Base-by-base conservation (phyloP, 352 stramenopile genomes). In the Phytophthora hybrid region DNA sequence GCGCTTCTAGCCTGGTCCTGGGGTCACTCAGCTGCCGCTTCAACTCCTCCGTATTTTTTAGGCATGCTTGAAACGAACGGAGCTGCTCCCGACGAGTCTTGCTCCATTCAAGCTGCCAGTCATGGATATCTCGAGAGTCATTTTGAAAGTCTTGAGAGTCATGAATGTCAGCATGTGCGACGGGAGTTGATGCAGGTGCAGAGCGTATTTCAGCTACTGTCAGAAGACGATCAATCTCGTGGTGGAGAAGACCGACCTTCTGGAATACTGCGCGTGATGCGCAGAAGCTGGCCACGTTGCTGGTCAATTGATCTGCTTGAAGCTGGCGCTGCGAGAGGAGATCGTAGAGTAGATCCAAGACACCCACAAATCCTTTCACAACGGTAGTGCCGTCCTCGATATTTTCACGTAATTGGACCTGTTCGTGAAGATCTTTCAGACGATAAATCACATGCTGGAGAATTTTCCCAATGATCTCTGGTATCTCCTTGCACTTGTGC, bases 161-260 rank as follows among this genome's bases (percentile, higher is more conserved):
- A 47, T 19, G 53, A 29, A 63, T 73, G n/a, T 63, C 59, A 39
- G 58, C 37, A 5, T 21, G 19, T 65, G 63, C 4, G 58, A 29
- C 7, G 26, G 69, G 1, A 23, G 44, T 7, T 53, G 29, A n/a
- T 52, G 47, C 41, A 26, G 62, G 29, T 10, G 10, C 49, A 63
- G 57, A 16, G 13, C 10, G 62, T 29, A 75, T 19, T 10, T 71
- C 26, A 52, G 62, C 55, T 32, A 75, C 23, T 5, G 55, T 59
- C 23, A 71, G 41, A 31, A 74, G 39, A 10, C 67, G 67, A 51
- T 74, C 67, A 54, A 74, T 74, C 53, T 74, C 67, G 44, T 71
- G 66, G 19, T 74, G 66, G 14, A 78, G 67, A 16, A 61, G 56
- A 59, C 23, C 55, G n/a, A 71, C 13, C 5, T 66, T 63, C 44